A percentile compares a stretch with the other conserved stretches of the same genome.
These are phyloP conservation scores for Gastrodia elata DNA, from an alignment of 106 monocot species.

Conservation along the genomic window DNA sequence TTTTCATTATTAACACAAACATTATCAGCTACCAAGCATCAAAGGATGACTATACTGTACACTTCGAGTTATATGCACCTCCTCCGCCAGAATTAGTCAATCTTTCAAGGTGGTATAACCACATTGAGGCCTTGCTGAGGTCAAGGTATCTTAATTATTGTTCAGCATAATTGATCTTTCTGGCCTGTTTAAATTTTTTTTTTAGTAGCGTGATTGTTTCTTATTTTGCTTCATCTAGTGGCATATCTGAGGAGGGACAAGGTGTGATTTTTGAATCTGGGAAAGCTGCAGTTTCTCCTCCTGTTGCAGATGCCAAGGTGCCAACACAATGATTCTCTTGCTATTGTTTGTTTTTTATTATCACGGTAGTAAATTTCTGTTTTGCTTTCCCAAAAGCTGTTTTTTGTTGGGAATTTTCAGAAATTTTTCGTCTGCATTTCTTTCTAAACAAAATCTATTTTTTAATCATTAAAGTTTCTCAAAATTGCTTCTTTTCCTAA, in stretches of 20 bases:
- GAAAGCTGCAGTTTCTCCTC: constrained; percentile 40
- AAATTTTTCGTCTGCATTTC: not conserved
- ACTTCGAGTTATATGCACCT: constrained; percentile 27
- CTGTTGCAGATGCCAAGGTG: constrained; percentile 74
- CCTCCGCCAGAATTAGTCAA: constrained; percentile 60
- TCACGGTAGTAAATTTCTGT: not conserved
- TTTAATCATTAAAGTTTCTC: not conserved
- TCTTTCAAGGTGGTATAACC: constrained; percentile 74
- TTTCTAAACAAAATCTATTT: too few species aligned
- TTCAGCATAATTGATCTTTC: not conserved
- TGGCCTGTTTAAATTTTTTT: not conserved
- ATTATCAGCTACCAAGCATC: constrained; percentile 79
- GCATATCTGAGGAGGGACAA: constrained; percentile 47
- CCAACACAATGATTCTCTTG: constrained; percentile 36
- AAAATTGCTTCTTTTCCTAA: not conserved
- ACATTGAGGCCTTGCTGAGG: constrained; percentile 82
- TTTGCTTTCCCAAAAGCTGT: not conserved
- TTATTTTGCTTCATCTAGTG: constrained; percentile 23
- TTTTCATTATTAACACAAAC: not conserved
- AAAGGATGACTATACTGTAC: constrained; percentile 77
- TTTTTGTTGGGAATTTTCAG: not conserved
- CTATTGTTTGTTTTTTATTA: not conserved
- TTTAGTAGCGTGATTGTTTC: not conserved
- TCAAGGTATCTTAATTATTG: constrained; percentile 44
- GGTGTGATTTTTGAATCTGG: constrained; percentile 49